These are phyloP conservation scores for Gyrodon lividus DNA, from an alignment of 768 basidiomycete genomes.

Conservation along the genomic window DNA sequence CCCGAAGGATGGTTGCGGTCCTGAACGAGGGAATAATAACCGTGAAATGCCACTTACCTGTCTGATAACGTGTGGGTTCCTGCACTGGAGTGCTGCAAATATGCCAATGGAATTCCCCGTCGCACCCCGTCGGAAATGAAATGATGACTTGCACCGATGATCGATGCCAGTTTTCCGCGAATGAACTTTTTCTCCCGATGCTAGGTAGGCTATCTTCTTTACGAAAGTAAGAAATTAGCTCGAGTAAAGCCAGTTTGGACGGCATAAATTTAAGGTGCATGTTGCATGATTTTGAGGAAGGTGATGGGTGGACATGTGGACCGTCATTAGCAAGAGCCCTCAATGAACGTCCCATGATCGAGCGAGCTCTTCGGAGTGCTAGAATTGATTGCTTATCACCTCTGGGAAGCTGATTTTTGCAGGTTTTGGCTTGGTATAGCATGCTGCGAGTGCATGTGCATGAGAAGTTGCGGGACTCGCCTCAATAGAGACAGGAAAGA, in stretches of 20 bases:
- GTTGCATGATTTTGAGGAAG: neutral
- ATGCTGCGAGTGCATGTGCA: neutral
- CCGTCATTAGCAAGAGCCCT: neutral
- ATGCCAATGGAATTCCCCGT: neutral
- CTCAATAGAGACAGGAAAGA: too few relatives aligned
- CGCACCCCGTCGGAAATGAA: neutral
- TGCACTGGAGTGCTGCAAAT: neutral
- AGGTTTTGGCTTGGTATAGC: neutral
- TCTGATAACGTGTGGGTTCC: neutral
- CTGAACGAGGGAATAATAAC: neutral
- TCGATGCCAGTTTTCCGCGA: too few relatives aligned
- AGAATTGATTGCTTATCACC: neutral
- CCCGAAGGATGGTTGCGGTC: neutral
- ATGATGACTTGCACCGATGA: too few relatives aligned
- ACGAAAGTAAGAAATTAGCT: neutral
- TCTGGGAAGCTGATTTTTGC: neutral
- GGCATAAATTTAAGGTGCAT: too few relatives aligned
- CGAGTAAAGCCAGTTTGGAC: too few relatives aligned
- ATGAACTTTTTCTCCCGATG: neutral
- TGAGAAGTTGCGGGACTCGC: neutral
- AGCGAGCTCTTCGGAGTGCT: neutral
- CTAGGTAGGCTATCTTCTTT: neutral
- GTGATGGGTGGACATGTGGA: neutral
- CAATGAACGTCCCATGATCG: neutral
- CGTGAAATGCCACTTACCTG: neutral